Percentiles rank a stretch among this genome's conserved stretches.
These are phyloP conservation scores for Pichia sp. DNA, from an alignment of 1,139 yeast species.

Conservation along the genomic window DNA sequence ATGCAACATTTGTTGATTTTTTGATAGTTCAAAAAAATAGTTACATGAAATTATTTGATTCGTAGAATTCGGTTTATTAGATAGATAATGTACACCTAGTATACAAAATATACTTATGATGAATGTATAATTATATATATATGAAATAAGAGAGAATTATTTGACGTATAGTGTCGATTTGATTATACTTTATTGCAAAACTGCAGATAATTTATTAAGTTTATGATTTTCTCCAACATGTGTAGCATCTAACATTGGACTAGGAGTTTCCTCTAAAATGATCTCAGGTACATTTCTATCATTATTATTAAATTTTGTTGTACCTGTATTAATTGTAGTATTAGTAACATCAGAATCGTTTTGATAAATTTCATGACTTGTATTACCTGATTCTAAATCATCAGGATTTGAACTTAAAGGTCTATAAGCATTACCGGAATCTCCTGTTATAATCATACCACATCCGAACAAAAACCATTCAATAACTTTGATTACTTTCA, in stretches of 20 bases:
- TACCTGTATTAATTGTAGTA: background rate
- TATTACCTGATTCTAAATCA: conserved; percentile 1
- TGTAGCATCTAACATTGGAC: conserved; percentile 10
- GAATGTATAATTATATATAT: background rate
- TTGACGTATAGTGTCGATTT: too few relatives aligned
- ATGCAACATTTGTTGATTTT: conserved; percentile 37
- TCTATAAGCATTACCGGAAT: conserved; percentile 4
- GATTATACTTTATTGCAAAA: background rate
- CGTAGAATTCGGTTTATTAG: too few relatives aligned
- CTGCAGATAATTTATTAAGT: conserved; percentile 1
- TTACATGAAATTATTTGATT: conserved; percentile 27
- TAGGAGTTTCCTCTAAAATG: conserved; percentile 7
- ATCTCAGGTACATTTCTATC: background rate
- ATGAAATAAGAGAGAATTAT: too few relatives aligned
- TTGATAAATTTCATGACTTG: background rate
- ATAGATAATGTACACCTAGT: background rate
- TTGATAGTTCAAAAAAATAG: conserved; percentile 32
- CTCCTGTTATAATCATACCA: conserved; percentile 10
- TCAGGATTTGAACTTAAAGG: conserved; percentile 1
- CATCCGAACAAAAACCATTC: conserved; percentile 37
- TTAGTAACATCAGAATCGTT: background rate
- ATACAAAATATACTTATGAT: background rate
- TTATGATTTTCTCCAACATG: conserved; percentile 8
- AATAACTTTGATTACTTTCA: conserved; percentile 41
- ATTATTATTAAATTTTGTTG: background rate